Evolutionary conservation across 1,139 yeast species (phyloP), one percentile per base, ranked within the genome.

Genomic region (Kodamaea sp.): DNA sequence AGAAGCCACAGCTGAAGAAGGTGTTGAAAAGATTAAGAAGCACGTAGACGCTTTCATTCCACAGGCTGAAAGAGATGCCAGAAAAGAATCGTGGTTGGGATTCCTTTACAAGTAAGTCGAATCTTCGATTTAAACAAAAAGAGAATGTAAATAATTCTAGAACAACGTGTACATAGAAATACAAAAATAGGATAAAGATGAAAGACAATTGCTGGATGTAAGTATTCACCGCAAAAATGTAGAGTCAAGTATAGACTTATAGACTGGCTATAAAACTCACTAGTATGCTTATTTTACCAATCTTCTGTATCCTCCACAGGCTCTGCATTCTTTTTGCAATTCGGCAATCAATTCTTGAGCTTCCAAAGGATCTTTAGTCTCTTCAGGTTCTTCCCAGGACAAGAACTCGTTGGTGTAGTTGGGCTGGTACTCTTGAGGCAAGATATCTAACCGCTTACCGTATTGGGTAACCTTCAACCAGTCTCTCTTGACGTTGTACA

Each of bases 31-130:
- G 62, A 86, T 92, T 50, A 73, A 75, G 49, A 80, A 79, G 44
- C 94, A 87, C 51, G 74, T 88, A 34, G 80, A 77, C 41, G 88
- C 89, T 0, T 92, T 83, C 66, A 69, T 82, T 42, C 94, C 96
- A 12, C 70, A 66, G 38, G 76, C 68, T 15, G 82, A 79, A 46
- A 73, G 86, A 52, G 80, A 78, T 32, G 65, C 68, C 38, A 74
- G 83, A 52, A 75, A 78, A 48, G 65, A 74, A 23, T 73, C 80
- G 14, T 64, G 73, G 67, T 70, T 78, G 46, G 70, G 82, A 5
- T 77, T 78, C 53, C 70, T 79, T 46, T 77, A 71, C 45, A 64
- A 66, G 50, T 66, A 48, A 14, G 12, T 9, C n/a, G n/a, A n/a
- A n/a, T n/a, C n/a, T n/a, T n/a, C n/a, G n/a, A n/a, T n/a, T n/a